Evolutionary conservation across 345 rosid genomes (phyloP).

Genomic region (Linum tenue): DNA sequence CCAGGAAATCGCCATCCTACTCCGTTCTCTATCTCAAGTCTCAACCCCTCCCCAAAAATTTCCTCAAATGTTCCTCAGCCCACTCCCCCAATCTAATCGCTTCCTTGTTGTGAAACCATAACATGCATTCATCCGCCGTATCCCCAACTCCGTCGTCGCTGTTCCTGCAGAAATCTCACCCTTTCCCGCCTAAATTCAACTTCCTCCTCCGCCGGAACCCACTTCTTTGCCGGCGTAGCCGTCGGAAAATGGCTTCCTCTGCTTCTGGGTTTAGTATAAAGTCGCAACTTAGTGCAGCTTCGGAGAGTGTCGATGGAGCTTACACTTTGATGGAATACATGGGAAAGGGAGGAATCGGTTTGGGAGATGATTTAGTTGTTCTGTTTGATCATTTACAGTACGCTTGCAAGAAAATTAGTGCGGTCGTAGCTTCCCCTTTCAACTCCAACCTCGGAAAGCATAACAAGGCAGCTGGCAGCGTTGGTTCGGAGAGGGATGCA

Average conservation of each 20-base stretch:
- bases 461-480: constrained; percentile 18
- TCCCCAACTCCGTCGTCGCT: constrained; percentile 20
- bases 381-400: constrained; percentile 69
- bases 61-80: too few relatives aligned
- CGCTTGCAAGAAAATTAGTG: constrained; percentile 86
- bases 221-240: constrained; percentile 2
- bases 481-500: constrained; percentile 53
- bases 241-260: constrained; percentile 46
- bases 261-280: constrained; percentile 29
- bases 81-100: too few relatives aligned
- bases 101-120: neutral
- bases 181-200: constrained; percentile 24
- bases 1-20: neutral
- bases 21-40: neutral
- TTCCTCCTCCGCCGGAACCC: constrained; percentile 2
- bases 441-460: constrained; percentile 54
- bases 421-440: constrained; percentile 84
- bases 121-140: constrained; percentile 26
- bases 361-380: constrained; percentile 63
- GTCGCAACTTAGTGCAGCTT: constrained; percentile 24
- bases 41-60: neutral
- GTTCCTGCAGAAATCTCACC: constrained; percentile 18
- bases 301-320: constrained; percentile 19
- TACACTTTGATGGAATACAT: constrained; percentile 40
- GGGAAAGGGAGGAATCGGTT: constrained; percentile 45